phyloP scores from a whole-genome alignment of 148 eudicot species.

The Rhododendron molle region DNA sequence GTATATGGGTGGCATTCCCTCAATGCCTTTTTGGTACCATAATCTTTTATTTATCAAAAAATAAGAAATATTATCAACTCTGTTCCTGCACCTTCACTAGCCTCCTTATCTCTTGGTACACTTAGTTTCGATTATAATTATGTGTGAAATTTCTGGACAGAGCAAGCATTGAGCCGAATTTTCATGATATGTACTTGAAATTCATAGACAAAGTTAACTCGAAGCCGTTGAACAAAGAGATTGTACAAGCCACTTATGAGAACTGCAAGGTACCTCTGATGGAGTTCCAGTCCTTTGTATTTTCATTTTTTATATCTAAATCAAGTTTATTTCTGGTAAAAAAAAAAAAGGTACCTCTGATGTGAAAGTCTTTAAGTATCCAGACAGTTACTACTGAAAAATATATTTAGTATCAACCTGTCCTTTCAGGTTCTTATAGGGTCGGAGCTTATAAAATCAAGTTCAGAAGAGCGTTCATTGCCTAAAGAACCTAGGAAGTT shows the following conservation, averaged over 20 bases:
- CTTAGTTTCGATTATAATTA: slow-evolving; percentile 7
- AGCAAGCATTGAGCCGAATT: slow-evolving; percentile 93
- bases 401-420: not conserved
- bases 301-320: too few relatives aligned
- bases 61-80: not conserved
- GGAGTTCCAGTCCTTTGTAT: too few relatives aligned
- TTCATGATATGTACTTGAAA: slow-evolving; percentile 87
- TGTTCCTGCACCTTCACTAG: not conserved
- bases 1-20: too few relatives aligned
- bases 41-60: too few relatives aligned
- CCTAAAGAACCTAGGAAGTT: slow-evolving; percentile 90
- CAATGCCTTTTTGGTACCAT: too few relatives aligned
- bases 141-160: slow-evolving; percentile 33
- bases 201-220: slow-evolving; percentile 79
- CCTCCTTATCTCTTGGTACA: not conserved
- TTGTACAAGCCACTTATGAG: slow-evolving; percentile 74
- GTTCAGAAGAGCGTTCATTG: slow-evolving; percentile 91
- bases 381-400: not conserved
- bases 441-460: slow-evolving; percentile 91
- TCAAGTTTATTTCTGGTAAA: too few relatives aligned
- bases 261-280: slow-evolving; percentile 72
- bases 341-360: not conserved
- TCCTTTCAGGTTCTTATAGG: slow-evolving; percentile 69
- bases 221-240: slow-evolving; percentile 66
- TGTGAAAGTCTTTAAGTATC: not conserved